Base-by-base conservation (phyloP, 2,329 filamentous ascomycete genomes). In the Mariannaea sp. region DNA sequence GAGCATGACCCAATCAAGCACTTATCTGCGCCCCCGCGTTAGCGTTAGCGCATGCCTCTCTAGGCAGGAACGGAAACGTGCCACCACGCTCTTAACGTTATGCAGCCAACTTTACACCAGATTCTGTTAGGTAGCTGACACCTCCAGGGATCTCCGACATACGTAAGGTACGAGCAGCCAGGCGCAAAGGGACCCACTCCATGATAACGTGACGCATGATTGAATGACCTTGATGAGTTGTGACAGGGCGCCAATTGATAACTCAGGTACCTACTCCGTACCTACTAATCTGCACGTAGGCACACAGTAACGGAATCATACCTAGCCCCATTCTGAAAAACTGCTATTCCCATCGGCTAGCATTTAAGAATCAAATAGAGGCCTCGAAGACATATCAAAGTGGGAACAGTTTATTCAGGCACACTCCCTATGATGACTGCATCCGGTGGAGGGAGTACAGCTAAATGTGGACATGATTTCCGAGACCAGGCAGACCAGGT, bases 161-260 rank as follows among this genome's bases (percentile, higher is more conserved):
- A 22, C 43, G 43, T 40, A 41, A 46, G 43, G 49, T 44, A 52
- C 48, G 2, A 36, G 54, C 41, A 35, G 22, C 49, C 38, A 49
- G 38, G 54, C 47, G 48, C 43, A 49, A 47, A 45, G 39, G 14
- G 44, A 35, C 20, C 35, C 57, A 55, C 45, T 47, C 55, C 10
- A 40, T 55, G 57, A 62, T 57, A 65, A 62, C 55, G 62, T 65
- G 62, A 65, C 61, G 61, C 46, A 46, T 32, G 26, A 17, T 19
- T 29, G 33, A 55, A 20, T 52, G 52, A 61, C 62, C 62, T 56
- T 65, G 62, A 65, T 65, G 62, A 62, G 53, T 56, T 55, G 60
- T 53, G 40, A 57, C 62, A 62, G 60, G 59, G 57, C 57, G 49
- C 41, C 53, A 52, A 44, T 47, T 43, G 44, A n/a, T n/a, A n/a